Percentiles rank a stretch among this genome's conserved stretches.
phyloP scores from a whole-genome alignment of 257 asterid species.

The Solanum tarapatanum region DNA sequence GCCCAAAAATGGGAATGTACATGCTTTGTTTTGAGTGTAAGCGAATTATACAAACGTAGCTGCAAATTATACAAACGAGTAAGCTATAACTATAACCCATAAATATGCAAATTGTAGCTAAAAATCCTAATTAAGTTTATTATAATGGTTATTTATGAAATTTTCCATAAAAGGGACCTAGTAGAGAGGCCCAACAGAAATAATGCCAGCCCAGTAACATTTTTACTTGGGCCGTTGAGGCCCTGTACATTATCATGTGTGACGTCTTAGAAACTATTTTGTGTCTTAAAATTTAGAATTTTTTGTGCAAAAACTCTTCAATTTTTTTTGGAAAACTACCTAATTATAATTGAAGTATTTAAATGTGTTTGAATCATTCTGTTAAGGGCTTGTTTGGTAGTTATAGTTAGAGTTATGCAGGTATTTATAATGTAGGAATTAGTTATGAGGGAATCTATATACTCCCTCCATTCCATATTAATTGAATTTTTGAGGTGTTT shows the following conservation, averaged over 20 bases:
- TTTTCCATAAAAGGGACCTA: background rate
- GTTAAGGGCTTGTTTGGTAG: background rate
- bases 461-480: too few relatives aligned
- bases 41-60: too few relatives aligned
- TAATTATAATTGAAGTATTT: background rate
- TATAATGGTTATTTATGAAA: too few relatives aligned
- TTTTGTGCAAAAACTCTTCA: background rate
- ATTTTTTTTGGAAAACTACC: too few relatives aligned
- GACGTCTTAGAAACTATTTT: background rate
- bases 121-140: too few relatives aligned
- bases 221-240: background rate
- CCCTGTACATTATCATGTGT: background rate
- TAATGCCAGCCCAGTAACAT: background rate
- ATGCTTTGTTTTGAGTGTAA: background rate
- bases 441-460: background rate
- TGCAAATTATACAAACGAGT: too few relatives aligned
- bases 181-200: background rate
- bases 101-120: too few relatives aligned
- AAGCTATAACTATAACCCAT: too few relatives aligned
- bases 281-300: background rate
- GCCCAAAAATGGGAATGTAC: background rate
- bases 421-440: too few relatives aligned
- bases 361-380: background rate
- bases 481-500: too few relatives aligned
- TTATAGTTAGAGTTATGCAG: too few relatives aligned